Percentiles rank a stretch among this genome's conserved stretches.
Evolutionary conservation across 2,329 filamentous ascomycete genomes (phyloP).

Genomic region (Metarhizium humberi): DNA sequence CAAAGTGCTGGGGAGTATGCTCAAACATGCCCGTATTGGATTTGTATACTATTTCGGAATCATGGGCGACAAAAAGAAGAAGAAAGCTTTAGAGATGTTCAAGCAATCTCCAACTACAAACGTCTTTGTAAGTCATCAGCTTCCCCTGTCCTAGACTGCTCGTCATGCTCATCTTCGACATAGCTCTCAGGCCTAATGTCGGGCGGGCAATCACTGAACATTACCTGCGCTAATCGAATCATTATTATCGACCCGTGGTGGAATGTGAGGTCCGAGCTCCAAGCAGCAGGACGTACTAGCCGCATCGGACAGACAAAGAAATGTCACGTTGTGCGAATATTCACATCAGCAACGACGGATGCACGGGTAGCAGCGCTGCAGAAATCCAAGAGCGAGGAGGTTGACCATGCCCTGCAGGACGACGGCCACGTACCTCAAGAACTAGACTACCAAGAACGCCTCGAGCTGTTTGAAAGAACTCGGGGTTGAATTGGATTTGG

Average conservation of each 20-base stretch:
- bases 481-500: not conserved
- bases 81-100: constrained; percentile 15
- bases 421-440: constrained; percentile 8
- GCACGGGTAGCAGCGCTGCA: constrained; percentile 47
- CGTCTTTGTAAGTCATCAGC: constrained; percentile 24
- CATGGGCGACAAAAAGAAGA: constrained; percentile 8
- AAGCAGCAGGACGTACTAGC: constrained; percentile 51
- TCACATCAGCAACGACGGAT: constrained; percentile 49
- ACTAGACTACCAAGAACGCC: not conserved
- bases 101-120: constrained; percentile 5
- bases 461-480: not conserved
- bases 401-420: constrained; percentile 26
- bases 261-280: constrained; percentile 52
- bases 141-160: constrained; percentile 1
- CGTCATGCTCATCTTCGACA: not conserved
- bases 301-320: constrained; percentile 55
- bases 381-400: constrained; percentile 37
- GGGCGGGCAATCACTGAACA: constrained; percentile 30
- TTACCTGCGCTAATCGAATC: constrained; percentile 38
- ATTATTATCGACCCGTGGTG: constrained; percentile 51
- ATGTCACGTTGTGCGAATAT: constrained; percentile 49
- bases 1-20: constrained; percentile 25
- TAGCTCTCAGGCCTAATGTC: constrained; percentile 26
- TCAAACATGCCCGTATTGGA: constrained; percentile 15
- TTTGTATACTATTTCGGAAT: constrained; percentile 30